These are phyloP conservation scores for Lactifluus echinatus DNA, from an alignment of 768 basidiomycete genomes.

Conservation along the genomic window DNA sequence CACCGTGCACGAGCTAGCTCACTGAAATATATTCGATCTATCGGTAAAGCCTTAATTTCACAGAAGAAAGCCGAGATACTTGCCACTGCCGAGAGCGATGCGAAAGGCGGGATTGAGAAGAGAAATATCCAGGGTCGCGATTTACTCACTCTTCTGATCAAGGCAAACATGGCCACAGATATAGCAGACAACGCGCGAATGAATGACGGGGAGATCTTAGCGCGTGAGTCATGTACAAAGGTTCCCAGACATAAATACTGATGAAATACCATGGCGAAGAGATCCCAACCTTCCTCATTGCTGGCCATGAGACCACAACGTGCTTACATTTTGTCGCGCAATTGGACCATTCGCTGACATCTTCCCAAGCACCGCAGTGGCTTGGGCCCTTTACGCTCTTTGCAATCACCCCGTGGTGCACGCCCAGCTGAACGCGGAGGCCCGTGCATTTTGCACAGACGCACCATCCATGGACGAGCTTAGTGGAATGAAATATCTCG, in stretches of 20 bases:
- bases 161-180: conserved; percentile 58
- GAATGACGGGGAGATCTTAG: conserved; percentile 56
- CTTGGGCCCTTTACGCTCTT: conserved; percentile 55
- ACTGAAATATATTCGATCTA: conserved; percentile 19
- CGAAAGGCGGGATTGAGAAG: conserved; percentile 27
- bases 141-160: conserved; percentile 49
- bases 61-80: conserved; percentile 30
- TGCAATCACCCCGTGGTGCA: conserved; percentile 42
- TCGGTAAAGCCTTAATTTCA: conserved; percentile 26
- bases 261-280: conserved; percentile 30
- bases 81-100: conserved; percentile 22
- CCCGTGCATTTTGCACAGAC: conserved; percentile 42
- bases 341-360: background rate
- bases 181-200: conserved; percentile 45
- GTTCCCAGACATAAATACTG: background rate
- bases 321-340: conserved; percentile 8
- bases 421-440: conserved; percentile 48
- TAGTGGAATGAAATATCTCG: conserved; percentile 59
- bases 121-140: conserved; percentile 38
- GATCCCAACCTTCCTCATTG: conserved; percentile 52
- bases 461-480: conserved; percentile 64
- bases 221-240: conserved; percentile 31
- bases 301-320: conserved; percentile 55
- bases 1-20: background rate
- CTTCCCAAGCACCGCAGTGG: conserved; percentile 30